These are phyloP conservation scores for Cytidiella melzeri DNA, from an alignment of 768 basidiomycete species.

Conservation along the genomic window DNA sequence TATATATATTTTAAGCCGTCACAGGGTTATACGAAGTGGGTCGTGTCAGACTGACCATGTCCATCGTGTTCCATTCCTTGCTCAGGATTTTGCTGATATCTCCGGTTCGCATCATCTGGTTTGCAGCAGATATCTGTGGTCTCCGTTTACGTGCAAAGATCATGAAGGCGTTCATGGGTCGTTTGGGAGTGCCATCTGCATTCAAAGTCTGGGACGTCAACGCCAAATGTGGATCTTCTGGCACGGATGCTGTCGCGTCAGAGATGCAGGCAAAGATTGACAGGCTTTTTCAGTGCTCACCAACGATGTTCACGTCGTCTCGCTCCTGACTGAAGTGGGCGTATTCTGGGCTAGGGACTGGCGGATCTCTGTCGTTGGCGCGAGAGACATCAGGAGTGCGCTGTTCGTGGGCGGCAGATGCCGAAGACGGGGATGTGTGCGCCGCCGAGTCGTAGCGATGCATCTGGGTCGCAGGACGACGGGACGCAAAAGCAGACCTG, in stretches of 20 bases:
- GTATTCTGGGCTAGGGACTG: neutral
- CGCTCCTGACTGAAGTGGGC: neutral
- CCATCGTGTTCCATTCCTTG: conserved; percentile 83
- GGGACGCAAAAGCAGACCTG: neutral
- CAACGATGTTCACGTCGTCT: conserved; percentile 15
- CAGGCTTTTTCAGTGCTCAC: conserved; percentile 6
- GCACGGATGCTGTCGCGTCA: conserved; percentile 8
- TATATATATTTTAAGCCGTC: conserved; percentile 6
- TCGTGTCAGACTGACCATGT: conserved; percentile 43
- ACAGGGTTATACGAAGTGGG: conserved; percentile 5
- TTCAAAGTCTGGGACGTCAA: conserved; percentile 78
- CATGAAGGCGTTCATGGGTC: conserved; percentile 94
- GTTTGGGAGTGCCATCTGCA: conserved; percentile 81
- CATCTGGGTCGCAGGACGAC: conserved; percentile 11
- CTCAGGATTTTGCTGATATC: conserved; percentile 86
- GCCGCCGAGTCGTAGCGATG: conserved; percentile 18
- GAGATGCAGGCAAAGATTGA: conserved; percentile 3
- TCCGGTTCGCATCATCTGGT: conserved; percentile 85
- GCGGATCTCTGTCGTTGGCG: conserved; percentile 13
- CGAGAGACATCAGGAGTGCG: conserved; percentile 35
- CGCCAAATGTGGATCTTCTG: conserved; percentile 37
- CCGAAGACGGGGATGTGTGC: conserved; percentile 12
- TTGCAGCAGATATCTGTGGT: conserved; percentile 80
- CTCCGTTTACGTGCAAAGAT: conserved; percentile 80
- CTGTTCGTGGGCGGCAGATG: conserved; percentile 13